These are phyloP conservation scores for Chionographis japonica DNA, from an alignment of 106 monocot species.

Conservation along the genomic window DNA sequence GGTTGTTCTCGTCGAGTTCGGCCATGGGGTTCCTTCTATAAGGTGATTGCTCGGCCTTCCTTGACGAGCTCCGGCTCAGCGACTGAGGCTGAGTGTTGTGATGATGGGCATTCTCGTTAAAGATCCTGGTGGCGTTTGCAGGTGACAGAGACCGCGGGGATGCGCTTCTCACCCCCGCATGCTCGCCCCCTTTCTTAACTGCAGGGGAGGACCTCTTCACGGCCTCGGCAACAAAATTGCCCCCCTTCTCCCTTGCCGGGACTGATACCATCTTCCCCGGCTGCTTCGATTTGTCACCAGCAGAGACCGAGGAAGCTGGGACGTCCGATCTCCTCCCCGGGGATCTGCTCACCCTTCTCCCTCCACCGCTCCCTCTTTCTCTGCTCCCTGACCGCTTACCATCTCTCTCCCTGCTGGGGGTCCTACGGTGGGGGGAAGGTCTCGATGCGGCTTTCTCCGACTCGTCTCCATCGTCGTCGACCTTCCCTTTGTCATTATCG, in stretches of 20 bases:
- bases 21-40: constrained; percentile 73
- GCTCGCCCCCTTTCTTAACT: constrained; percentile 14
- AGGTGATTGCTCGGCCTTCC: constrained; percentile 82
- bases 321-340: constrained; percentile 64
- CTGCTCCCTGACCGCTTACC: constrained; percentile 59
- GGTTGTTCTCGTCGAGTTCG: constrained; percentile 67
- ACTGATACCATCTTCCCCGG: constrained; percentile 86
- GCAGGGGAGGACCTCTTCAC: constrained; percentile 11
- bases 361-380: constrained; percentile 43
- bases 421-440: constrained; percentile 61
- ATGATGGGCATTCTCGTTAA: constrained; percentile 36
- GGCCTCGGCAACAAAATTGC: background rate
- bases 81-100: constrained; percentile 22
- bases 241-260: constrained; percentile 60
- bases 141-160: constrained; percentile 60
- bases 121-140: constrained; percentile 20
- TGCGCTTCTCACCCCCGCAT: constrained; percentile 8
- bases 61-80: constrained; percentile 76
- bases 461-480: constrained; percentile 32
- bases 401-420: constrained; percentile 55
- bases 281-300: constrained; percentile 27
- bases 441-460: constrained; percentile 24
- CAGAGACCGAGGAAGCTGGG: constrained; percentile 2
- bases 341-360: constrained; percentile 72
- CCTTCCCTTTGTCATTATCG: constrained; percentile 42